These are phyloP conservation scores for Ceratobasidium sp. DNA, from an alignment of 1,284 basidiomycete genomes.

Conservation along the genomic window DNA sequence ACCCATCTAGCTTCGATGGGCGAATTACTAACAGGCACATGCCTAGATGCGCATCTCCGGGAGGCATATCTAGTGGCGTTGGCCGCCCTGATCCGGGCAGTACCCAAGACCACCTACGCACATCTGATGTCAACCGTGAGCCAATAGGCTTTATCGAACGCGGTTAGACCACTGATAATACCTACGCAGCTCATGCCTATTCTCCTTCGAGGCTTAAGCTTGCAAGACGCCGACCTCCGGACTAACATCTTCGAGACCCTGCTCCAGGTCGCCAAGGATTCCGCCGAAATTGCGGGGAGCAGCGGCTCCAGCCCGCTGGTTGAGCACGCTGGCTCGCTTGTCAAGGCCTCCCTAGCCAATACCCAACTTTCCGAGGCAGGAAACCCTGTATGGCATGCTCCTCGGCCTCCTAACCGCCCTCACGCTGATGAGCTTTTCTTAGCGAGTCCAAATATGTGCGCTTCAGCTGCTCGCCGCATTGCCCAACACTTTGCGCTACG, in stretches of 20 bases:
- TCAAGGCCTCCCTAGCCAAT: conserved; percentile 68
- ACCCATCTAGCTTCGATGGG: background rate
- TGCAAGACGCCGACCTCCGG: conserved; percentile 78
- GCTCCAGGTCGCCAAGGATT: conserved; percentile 73
- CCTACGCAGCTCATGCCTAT: conserved; percentile 83
- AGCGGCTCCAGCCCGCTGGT: conserved; percentile 57
- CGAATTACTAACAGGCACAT: background rate
- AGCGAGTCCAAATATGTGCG: conserved; percentile 81
- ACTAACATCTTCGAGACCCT: conserved; percentile 85
- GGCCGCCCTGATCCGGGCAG: conserved; percentile 80
- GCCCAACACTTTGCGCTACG: conserved; percentile 80
- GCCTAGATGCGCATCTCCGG: conserved; percentile 62
- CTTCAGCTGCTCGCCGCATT: conserved; percentile 78
- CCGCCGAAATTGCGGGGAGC: conserved; percentile 20
- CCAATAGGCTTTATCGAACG: background rate
- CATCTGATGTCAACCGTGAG: conserved; percentile 73
- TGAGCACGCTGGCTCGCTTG: conserved; percentile 75
- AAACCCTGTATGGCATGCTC: conserved; percentile 48
- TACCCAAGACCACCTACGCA: conserved; percentile 80
- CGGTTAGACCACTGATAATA: conserved; percentile 4
- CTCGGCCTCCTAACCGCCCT: conserved; percentile 38
- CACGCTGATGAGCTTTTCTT: conserved; percentile 42
- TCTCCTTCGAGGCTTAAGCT: conserved; percentile 83
- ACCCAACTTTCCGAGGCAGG: conserved; percentile 37
- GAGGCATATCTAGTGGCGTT: conserved; percentile 86